A percentile compares a stretch with the other conserved stretches of the same genome.
phyloP scores from a whole-genome alignment of 2,329 filamentous ascomycete genomes.

The Fusarium chuoi region DNA sequence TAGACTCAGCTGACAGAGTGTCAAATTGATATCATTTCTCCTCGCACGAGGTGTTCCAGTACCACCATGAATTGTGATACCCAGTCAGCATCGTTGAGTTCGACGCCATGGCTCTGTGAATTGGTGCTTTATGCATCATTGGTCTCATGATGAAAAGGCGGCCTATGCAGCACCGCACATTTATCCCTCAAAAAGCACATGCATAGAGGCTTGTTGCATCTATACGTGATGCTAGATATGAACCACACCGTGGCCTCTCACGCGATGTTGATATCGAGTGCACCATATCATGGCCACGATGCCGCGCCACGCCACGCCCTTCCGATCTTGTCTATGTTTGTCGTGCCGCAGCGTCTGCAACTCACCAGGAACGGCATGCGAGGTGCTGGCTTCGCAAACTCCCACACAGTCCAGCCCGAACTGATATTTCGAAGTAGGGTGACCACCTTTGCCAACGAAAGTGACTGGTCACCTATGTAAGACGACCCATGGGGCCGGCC shows the following conservation, averaged over 20 bases:
- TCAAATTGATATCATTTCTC: conserved; percentile 17
- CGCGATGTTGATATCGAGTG: conserved; percentile 3
- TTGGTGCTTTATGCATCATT: conserved; percentile 6
- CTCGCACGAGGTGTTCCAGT: conserved; percentile 13
- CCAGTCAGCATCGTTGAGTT: conserved; percentile 9
- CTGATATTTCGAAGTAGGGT: conserved; percentile 17
- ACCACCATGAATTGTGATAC: conserved; percentile 7
- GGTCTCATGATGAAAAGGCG: conserved; percentile 14
- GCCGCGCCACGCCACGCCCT: conserved; percentile 20
- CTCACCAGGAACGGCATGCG: conserved; percentile 34
- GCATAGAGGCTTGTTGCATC: conserved; percentile 12
- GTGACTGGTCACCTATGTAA: conserved; percentile 42
- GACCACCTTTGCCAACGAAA: conserved; percentile 30
- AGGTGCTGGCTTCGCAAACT: conserved; percentile 25
- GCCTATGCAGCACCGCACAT: not conserved
- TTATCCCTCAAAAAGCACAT: conserved; percentile 17
- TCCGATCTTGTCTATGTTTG: conserved; percentile 29
- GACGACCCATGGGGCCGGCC: conserved; percentile 45
- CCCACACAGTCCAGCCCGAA: conserved; percentile 18
- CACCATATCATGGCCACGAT: conserved; percentile 13
- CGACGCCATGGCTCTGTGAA: conserved; percentile 10
- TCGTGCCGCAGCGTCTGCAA: conserved; percentile 26
- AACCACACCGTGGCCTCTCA: conserved; percentile 16
- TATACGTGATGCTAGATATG: conserved; percentile 14
- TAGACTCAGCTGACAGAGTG: conserved; percentile 29